These are phyloP conservation scores for Stentor coeruleus DNA, from an alignment of 73 alveolate genomes.

Conservation along the genomic window DNA sequence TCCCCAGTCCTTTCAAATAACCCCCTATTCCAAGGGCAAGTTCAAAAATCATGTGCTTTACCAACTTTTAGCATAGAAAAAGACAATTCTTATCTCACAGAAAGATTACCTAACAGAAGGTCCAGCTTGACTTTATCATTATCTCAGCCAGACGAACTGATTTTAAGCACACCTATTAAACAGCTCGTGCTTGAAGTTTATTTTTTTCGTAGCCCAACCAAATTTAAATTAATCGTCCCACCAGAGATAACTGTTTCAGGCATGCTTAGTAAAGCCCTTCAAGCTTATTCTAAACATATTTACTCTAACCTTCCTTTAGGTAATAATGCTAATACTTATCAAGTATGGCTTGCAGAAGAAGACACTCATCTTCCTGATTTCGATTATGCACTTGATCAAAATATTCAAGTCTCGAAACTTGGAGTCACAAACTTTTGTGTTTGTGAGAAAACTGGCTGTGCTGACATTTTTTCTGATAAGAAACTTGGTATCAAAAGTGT, in stretches of 20 bases:
- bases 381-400: neutral
- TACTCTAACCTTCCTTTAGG: neutral
- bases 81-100: neutral
- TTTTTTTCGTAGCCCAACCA: too few species aligned
- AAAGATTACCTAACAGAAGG: neutral
- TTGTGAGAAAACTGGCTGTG: neutral
- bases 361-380: neutral
- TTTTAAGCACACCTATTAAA: too few species aligned
- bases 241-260: neutral
- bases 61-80: too few species aligned
- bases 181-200: neutral
- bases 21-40: too few species aligned
- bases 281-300: neutral
- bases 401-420: neutral
- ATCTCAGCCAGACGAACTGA: neutral
- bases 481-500: neutral
- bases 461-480: too few species aligned
- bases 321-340: neutral
- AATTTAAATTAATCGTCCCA: neutral
- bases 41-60: too few species aligned
- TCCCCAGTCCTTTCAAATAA: too few species aligned
- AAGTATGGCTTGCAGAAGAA: neutral
- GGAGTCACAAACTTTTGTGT: neutral
- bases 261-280: neutral
- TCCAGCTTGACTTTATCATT: neutral